phyloP scores from a whole-genome alignment of 768 basidiomycete genomes.

The Infundibulicybe gibba region DNA sequence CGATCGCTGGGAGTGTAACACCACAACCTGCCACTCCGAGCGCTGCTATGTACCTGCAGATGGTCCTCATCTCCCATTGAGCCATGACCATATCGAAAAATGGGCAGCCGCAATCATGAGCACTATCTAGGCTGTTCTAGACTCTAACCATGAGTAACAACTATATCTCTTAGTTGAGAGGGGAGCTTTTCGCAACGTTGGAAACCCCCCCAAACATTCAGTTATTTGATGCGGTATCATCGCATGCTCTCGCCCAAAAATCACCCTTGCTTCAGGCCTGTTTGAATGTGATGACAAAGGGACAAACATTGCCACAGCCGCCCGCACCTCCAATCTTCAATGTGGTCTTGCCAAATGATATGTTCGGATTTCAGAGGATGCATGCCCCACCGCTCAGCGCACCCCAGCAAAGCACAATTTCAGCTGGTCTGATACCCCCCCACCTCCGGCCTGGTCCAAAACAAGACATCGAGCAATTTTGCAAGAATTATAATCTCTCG shows the following conservation, averaged over 20 bases:
- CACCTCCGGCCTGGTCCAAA: background rate
- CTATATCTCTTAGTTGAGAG: too few species aligned
- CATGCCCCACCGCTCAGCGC: too few species aligned
- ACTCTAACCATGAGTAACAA: too few species aligned
- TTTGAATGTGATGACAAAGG: conserved; percentile 9
- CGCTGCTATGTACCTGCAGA: conserved; percentile 10
- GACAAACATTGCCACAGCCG: conserved; percentile 1
- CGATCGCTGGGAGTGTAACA: conserved; percentile 10
- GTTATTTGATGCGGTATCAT: conserved; percentile 10
- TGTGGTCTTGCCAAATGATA: background rate
- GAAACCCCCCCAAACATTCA: conserved; percentile 10
- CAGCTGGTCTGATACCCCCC: conserved; percentile 1
- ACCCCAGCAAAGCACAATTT: too few species aligned
- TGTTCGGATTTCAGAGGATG: background rate
- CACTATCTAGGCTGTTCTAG: too few species aligned
- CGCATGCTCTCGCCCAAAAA: conserved; percentile 3
- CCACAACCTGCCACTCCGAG: conserved; percentile 5
- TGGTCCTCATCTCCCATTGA: conserved; percentile 8
- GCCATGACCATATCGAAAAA: conserved; percentile 10
- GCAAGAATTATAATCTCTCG: conserved; percentile 1
- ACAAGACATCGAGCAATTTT: conserved; percentile 5
- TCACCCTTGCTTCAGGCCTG: conserved; percentile 14
- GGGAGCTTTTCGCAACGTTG: conserved; percentile 5
- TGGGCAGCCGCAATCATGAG: conserved; percentile 13
- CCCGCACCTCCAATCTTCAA: conserved; percentile 1